Evolutionary conservation across 306 rosid species (phyloP).

Genomic region (Lotus japonicus): DNA sequence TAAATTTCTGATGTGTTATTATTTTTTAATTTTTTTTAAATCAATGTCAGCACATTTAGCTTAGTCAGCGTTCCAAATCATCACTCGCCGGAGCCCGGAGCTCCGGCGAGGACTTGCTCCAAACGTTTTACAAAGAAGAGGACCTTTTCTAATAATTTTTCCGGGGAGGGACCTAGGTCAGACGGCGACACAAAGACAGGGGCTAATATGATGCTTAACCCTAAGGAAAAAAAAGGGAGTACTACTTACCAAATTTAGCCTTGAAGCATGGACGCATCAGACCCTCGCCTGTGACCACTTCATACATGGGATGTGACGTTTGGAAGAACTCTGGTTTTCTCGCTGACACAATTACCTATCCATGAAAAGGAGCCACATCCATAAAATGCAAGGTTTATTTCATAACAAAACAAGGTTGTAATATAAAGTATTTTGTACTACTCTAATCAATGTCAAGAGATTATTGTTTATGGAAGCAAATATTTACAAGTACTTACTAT

Average conservation of each 20-base stretch:
- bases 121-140: too few species aligned
- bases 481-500: constrained; percentile 53
- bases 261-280: constrained; percentile 96
- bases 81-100: too few species aligned
- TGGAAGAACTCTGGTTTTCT: constrained; percentile 98
- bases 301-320: constrained; percentile 88
- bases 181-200: too few species aligned
- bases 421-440: not conserved
- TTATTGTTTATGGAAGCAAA: not conserved
- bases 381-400: constrained; percentile 6
- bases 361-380: constrained; percentile 2
- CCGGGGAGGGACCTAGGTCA: too few species aligned
- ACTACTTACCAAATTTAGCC: constrained; percentile 68
- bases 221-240: not conserved
- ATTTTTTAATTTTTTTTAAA: too few species aligned
- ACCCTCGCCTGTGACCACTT: constrained; percentile 96
- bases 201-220: too few species aligned
- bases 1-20: too few species aligned
- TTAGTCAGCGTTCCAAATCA: too few species aligned
- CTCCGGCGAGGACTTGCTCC: too few species aligned
- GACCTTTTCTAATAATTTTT: too few species aligned
- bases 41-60: too few species aligned
- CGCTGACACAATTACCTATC: constrained; percentile 88
- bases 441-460: not conserved
- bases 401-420: not conserved